Conservation (phyloP, 768 basidiomycete genomes). For the Phlegmacium glaucopus region DNA sequence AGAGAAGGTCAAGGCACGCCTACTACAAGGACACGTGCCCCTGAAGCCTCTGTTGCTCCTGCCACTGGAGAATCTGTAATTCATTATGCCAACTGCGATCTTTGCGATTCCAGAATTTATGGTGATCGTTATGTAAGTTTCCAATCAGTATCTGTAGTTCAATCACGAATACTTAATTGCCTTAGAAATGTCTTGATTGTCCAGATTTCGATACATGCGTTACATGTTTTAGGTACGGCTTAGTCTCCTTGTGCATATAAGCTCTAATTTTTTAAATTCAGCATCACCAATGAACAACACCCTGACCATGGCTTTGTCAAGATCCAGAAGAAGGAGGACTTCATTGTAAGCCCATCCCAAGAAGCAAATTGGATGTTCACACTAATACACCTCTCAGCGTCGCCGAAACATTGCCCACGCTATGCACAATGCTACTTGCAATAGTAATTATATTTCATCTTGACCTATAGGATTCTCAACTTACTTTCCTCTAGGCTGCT, state of each 20-base stretch:
- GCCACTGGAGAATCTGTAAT: slow-evolving; percentile 23
- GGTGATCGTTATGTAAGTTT: slow-evolving; percentile 70
- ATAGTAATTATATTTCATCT: slow-evolving; percentile 32
- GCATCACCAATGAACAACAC: slow-evolving; percentile 71
- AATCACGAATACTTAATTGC: background rate
- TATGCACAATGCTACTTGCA: slow-evolving; percentile 58
- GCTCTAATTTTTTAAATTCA: slow-evolving; percentile 17
- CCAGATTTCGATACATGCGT: slow-evolving; percentile 84
- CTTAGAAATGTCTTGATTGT: slow-evolving; percentile 73
- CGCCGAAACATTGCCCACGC: slow-evolving; percentile 10
- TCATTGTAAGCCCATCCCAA: slow-evolving; percentile 44
- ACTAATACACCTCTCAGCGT: slow-evolving; percentile 16
- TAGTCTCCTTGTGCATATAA: background rate
- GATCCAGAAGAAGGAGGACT: slow-evolving; percentile 48
- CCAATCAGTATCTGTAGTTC: slow-evolving; percentile 1
- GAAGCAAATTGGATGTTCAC: slow-evolving; percentile 1
- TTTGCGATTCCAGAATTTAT: slow-evolving; percentile 68
- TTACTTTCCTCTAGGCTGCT: slow-evolving; percentile 37
- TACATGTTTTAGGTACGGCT: slow-evolving; percentile 58
- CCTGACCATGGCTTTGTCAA: slow-evolving; percentile 73
- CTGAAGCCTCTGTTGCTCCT: slow-evolving; percentile 7
- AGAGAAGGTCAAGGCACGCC: slow-evolving; percentile 12
- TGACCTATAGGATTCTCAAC: background rate
- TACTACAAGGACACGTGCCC: slow-evolving; percentile 2
- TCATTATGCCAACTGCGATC: slow-evolving; percentile 70